Evolutionary conservation across 805 yeast genomes (phyloP).

Genomic region (Danielia reshetovae): DNA sequence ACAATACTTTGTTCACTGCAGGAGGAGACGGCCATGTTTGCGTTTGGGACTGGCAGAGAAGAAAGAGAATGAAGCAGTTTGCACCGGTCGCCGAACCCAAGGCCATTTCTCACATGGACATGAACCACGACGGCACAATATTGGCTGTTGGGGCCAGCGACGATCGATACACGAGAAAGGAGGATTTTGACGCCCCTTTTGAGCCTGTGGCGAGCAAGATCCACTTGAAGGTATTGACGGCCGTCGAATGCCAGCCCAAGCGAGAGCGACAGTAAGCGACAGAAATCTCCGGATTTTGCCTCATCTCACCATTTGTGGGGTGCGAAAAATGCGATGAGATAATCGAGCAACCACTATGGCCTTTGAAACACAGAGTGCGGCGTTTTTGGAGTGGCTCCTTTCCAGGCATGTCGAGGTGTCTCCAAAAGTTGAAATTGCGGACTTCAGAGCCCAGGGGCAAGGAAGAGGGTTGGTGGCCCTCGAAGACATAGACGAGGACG

Average conservation of each 20-base stretch:
- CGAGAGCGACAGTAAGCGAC: too few relatives aligned
- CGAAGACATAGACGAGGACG: conserved; percentile 57
- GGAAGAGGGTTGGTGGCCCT: conserved; percentile 78
- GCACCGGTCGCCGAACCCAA: conserved; percentile 2
- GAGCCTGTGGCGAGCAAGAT: background rate
- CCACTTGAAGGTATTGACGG: background rate
- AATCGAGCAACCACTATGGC: conserved; percentile 3
- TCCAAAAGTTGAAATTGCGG: conserved; percentile 55
- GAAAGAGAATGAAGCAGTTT: conserved; percentile 41
- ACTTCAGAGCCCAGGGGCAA: conserved; percentile 53
- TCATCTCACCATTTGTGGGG: background rate
- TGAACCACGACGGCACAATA: conserved; percentile 9
- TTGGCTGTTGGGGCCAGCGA: conserved; percentile 13
- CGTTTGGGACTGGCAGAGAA: conserved; percentile 46
- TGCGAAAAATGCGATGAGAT: too few relatives aligned
- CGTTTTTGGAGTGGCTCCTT: conserved; percentile 27
- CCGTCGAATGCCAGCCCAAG: background rate
- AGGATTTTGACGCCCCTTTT: background rate
- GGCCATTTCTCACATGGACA: conserved; percentile 14
- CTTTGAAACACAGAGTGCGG: conserved; percentile 15
- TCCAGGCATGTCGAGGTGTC: conserved; percentile 43
- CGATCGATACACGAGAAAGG: conserved; percentile 3
- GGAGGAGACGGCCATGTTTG: conserved; percentile 51
- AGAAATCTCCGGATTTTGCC: too few relatives aligned
- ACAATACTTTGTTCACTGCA: conserved; percentile 44